phyloP scores from a whole-genome alignment of 352 stramenopile species.

The Globisporangium heterothallicum region DNA sequence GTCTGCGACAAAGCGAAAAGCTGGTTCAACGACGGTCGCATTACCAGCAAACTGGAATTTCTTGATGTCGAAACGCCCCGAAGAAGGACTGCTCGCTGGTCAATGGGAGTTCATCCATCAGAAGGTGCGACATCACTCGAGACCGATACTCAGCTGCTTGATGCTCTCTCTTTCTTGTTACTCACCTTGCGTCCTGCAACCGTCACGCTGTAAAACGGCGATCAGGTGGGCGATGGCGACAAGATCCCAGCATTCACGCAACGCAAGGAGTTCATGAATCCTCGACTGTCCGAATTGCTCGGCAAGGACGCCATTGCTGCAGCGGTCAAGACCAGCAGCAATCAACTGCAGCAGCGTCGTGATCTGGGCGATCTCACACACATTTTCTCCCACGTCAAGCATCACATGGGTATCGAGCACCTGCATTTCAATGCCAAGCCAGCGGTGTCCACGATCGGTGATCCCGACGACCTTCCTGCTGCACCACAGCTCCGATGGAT shows the following conservation, averaged over 20 bases:
- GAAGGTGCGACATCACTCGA: constrained; percentile 52
- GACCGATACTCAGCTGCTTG: too few species aligned
- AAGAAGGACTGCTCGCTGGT: constrained; percentile 67
- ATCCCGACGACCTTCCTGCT: too few species aligned
- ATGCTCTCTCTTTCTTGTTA: too few species aligned
- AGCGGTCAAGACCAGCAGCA: constrained; percentile 20
- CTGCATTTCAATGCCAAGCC: constrained; percentile 47
- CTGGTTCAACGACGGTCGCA: constrained; percentile 4
- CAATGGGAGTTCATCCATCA: constrained; percentile 88
- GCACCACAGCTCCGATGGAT: constrained; percentile 71
- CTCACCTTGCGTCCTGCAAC: too few species aligned
- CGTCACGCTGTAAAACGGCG: too few species aligned
- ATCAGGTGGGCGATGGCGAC: constrained; percentile 49
- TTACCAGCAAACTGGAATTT: constrained; percentile 47
- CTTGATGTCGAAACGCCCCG: constrained; percentile 72
- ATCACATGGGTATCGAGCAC: constrained; percentile 88
- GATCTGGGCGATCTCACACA: constrained; percentile 76
- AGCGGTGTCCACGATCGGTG: neutral
- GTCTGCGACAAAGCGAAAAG: constrained; percentile 3
- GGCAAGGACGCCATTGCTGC: constrained; percentile 16
- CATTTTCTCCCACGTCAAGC: constrained; percentile 89
- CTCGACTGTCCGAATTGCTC: constrained; percentile 32
- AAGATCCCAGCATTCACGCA: constrained; percentile 58
- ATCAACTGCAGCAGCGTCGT: constrained; percentile 20
- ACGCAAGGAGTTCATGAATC: constrained; percentile 53